A percentile compares a stretch with the other conserved stretches of the same genome.
Conservation (phyloP, 2,329 filamentous ascomycete genomes). For the Pyricularia sp. region DNA sequence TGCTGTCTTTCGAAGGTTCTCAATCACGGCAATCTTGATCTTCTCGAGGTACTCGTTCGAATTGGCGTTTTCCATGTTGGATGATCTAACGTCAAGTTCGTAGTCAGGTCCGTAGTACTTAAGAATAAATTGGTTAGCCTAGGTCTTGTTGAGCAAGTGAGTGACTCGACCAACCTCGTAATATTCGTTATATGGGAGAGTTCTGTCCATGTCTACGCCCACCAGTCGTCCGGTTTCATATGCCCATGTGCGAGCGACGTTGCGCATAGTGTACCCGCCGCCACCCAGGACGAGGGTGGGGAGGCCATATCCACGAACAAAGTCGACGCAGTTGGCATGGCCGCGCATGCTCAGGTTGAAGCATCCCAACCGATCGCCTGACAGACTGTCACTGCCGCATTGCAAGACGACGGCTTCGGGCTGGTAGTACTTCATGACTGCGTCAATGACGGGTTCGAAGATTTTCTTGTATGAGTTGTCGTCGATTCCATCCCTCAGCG, state of each 20-base stretch:
- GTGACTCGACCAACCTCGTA: constrained; percentile 49
- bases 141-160: not conserved
- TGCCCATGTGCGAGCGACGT: constrained; percentile 93
- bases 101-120: constrained; percentile 89
- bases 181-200: constrained; percentile 94
- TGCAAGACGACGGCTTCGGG: constrained; percentile 90
- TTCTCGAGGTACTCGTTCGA: constrained; percentile 69
- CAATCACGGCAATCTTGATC: constrained; percentile 68
- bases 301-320: constrained; percentile 71
- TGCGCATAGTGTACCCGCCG: constrained; percentile 93
- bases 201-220: constrained; percentile 64
- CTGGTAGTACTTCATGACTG: constrained; percentile 76
- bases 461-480: constrained; percentile 81
- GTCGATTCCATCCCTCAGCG: constrained; percentile 82
- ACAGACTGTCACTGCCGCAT: constrained; percentile 89
- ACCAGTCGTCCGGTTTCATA: constrained; percentile 90
- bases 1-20: constrained; percentile 76
- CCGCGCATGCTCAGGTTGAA: constrained; percentile 97
- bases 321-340: constrained; percentile 87
- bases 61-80: constrained; percentile 86
- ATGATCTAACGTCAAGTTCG: constrained; percentile 76
- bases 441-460: constrained; percentile 79
- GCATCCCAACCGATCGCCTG: constrained; percentile 84
- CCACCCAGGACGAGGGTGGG: constrained; percentile 90
- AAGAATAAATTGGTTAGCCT: constrained; percentile 8